Evolutionary conservation across 1,284 basidiomycete species (phyloP).

Genomic region (Fomitopsis pinicola): DNA sequence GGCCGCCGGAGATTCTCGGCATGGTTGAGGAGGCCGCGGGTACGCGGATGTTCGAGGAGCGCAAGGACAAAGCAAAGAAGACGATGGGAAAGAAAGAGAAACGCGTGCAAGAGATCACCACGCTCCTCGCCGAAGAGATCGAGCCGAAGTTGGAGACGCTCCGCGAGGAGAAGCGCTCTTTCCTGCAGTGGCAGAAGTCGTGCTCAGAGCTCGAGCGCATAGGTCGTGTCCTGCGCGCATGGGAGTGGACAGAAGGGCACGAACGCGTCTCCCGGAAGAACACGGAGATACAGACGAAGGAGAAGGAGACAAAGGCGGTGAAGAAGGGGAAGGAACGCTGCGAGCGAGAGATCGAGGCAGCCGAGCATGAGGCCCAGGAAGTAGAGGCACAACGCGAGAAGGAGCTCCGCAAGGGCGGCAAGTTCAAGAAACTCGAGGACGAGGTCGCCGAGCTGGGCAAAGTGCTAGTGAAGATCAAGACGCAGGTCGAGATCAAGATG

Average conservation of each 20-base stretch:
- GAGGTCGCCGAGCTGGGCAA: slow-evolving; percentile 80
- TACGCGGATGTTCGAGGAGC: slow-evolving; percentile 98
- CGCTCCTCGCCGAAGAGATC: slow-evolving; percentile 86
- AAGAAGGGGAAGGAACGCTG: slow-evolving; percentile 49
- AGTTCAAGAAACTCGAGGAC: slow-evolving; percentile 74
- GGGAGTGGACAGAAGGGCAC: slow-evolving; percentile 76
- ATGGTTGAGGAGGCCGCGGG: slow-evolving; percentile 99
- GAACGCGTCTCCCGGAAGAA: slow-evolving; percentile 43
- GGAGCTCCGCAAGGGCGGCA: slow-evolving; percentile 71
- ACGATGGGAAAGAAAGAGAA: slow-evolving; percentile 99
- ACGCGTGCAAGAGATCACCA: slow-evolving; percentile 87
- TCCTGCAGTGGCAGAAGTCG: slow-evolving; percentile 89
- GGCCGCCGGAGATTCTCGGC: slow-evolving; percentile 94
- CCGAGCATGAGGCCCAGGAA: slow-evolving; percentile 53
- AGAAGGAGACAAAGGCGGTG: slow-evolving; percentile 39
- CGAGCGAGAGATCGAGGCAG: slow-evolving; percentile 42
- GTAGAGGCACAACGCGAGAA: slow-evolving; percentile 63
- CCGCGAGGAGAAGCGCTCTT: slow-evolving; percentile 86
- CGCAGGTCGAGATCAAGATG: slow-evolving; percentile 84
- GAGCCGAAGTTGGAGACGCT: slow-evolving; percentile 93
- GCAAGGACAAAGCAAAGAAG: slow-evolving; percentile 95
- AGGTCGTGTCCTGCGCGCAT: slow-evolving; percentile 80
- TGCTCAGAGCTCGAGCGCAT: slow-evolving; percentile 89
- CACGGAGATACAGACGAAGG: slow-evolving; percentile 49
- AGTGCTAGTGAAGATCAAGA: slow-evolving; percentile 81